Evolutionary conservation across 768 basidiomycete species (phyloP).

Genomic region (Podaxis sp.): DNA sequence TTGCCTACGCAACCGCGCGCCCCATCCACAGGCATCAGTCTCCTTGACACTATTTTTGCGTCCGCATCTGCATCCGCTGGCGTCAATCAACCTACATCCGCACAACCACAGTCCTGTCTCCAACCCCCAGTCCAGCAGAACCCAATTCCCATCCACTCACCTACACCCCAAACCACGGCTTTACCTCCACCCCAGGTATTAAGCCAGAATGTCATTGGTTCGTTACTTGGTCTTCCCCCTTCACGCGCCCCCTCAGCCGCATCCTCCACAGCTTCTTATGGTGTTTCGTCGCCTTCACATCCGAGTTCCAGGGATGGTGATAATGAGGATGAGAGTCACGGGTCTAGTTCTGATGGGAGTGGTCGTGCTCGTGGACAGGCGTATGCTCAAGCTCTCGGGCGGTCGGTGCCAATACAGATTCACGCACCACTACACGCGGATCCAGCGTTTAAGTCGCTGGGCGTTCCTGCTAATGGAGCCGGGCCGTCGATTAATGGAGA

Average conservation of each 20-base stretch:
- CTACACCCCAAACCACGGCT: conserved; percentile 46
- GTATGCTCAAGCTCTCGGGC: not conserved
- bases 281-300: conserved; percentile 28
- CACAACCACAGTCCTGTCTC: conserved; percentile 14
- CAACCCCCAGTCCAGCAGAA: conserved; percentile 18
- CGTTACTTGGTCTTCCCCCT: conserved; percentile 56
- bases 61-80: conserved; percentile 40
- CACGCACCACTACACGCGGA: conserved; percentile 19
- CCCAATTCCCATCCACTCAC: conserved; percentile 42
- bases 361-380: not conserved
- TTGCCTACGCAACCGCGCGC: conserved; percentile 24
- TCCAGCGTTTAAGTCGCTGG: conserved; percentile 20
- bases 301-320: conserved; percentile 56
- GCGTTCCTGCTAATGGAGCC: not conserved
- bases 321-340: conserved; percentile 46
- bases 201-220: conserved; percentile 66
- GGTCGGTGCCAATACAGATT: not conserved
- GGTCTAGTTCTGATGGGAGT: conserved; percentile 29
- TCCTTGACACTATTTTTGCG: conserved; percentile 73
- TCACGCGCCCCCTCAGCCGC: conserved; percentile 40
- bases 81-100: not conserved
- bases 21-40: conserved; percentile 47
- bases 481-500: conserved; percentile 4
- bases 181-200: conserved; percentile 61
- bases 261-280: conserved; percentile 23